These are phyloP conservation scores for Pezicula neosporulosa DNA, from an alignment of 2,329 filamentous ascomycete genomes.

Conservation along the genomic window DNA sequence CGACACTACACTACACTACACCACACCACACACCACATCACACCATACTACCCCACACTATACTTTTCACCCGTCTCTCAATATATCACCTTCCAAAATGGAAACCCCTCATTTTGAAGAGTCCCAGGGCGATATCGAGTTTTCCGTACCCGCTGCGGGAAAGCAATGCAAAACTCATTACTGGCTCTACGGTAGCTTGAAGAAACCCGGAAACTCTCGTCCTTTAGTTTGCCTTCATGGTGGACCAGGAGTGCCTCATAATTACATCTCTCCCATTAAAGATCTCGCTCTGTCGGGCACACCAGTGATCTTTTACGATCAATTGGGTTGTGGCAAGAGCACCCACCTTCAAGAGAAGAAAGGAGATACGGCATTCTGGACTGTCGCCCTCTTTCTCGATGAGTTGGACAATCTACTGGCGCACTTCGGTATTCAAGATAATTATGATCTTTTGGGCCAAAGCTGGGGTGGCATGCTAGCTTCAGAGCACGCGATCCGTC, in stretches of 20 bases:
- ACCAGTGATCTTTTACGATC: conserved; percentile 51
- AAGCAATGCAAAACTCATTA: conserved; percentile 35
- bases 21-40: no score
- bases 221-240: conserved; percentile 37
- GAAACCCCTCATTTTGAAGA: background rate
- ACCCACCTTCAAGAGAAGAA: conserved; percentile 44
- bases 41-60: no score
- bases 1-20: no score
- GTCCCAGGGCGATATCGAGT: conserved; percentile 10
- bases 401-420: conserved; percentile 46
- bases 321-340: conserved; percentile 45
- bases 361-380: conserved; percentile 44
- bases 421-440: conserved; percentile 33
- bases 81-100: background rate
- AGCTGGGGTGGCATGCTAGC: conserved; percentile 52
- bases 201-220: conserved; percentile 17
- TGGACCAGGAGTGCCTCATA: conserved; percentile 42
- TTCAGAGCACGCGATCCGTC: conserved; percentile 35
- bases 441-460: conserved; percentile 44
- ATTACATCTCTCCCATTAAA: conserved; percentile 36
- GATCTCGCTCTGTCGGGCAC: conserved; percentile 33
- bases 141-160: conserved; percentile 27
- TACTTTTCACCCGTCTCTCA: no score
- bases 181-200: conserved; percentile 33
- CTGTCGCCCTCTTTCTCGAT: conserved; percentile 39